Conservation (phyloP, 2,329 filamentous ascomycete species). For the Aspergillus sp. region DNA sequence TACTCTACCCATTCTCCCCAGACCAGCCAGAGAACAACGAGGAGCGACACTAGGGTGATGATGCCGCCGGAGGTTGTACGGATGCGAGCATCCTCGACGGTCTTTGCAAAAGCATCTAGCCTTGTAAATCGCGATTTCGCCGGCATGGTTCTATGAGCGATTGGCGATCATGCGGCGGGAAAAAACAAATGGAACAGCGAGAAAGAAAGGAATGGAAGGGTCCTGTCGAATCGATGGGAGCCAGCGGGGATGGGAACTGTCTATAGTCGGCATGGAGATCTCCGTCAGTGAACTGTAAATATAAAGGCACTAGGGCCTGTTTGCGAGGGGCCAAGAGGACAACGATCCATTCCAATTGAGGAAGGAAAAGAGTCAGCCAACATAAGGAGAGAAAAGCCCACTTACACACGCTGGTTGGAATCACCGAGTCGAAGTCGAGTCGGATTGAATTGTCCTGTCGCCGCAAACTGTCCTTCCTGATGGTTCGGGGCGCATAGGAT, state of each 20-base stretch:
- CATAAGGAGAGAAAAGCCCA: neutral
- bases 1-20: constrained; percentile 98
- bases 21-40: constrained; percentile 83
- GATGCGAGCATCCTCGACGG: constrained; percentile 94
- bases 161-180: constrained; percentile 29
- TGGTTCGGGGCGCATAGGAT: neutral
- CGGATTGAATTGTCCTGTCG: neutral
- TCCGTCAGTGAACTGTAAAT: neutral
- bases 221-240: neutral
- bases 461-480: neutral
- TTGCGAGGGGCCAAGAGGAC: neutral
- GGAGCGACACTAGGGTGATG: constrained; percentile 85
- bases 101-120: constrained; percentile 99
- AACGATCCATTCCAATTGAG: neutral
- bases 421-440: neutral
- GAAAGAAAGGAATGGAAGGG: neutral
- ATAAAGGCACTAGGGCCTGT: neutral
- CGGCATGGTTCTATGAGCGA: constrained; percentile 60
- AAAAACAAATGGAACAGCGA: constrained; percentile 3
- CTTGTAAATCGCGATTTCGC: constrained; percentile 90
- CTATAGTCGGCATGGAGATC: neutral
- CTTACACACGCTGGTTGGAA: neutral
- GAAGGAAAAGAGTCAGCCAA: neutral
- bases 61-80: constrained; percentile 94
- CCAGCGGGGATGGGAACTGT: neutral